Evolutionary conservation across 345 rosid genomes (phyloP), one percentile per base, ranked within the genome.

Genomic region (Lumnitzera racemosa): DNA sequence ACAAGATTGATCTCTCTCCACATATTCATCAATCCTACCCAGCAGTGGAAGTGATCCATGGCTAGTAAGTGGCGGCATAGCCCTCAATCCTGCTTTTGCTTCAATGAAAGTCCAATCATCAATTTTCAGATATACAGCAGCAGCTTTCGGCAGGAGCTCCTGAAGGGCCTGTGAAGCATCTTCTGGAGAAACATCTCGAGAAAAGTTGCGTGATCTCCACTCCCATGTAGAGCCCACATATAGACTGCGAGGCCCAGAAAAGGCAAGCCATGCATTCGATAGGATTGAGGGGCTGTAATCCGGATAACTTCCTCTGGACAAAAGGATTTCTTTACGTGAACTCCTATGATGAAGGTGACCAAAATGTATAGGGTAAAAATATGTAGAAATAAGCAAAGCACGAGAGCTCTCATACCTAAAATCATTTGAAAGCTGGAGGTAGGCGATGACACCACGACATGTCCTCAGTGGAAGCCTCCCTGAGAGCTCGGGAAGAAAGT

Each of bases 181-280:
- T 52, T 89, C 87, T 31, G 57, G 78, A 57, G 88, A 70, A 62
- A 85, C 96, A 49, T 64, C 60, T 48, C 81, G 58, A 50, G 88
- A 85, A 56, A 74, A 74, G 59, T 92, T 81, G 70, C 81, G 83
- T 46, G 96, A 92, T 57, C 78, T 77, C 96, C 96, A 92, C 46
- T 92, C 94, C 96, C 96, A 85, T 24, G 96, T 92, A 24, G 98
- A 83, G 58, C 96, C 98, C 80, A 87, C 63, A 64, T 67, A 75
- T 20, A 85, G 49, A 67, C 76, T 72, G 43, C 73, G 82, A 12
- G 74, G 78, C 56, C 96, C 96, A 71, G 81, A 91, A 49, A 87
- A 62, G 1, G 96, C 85, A 41, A 92, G 83, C 96, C 98, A 92
- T 52, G 87, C 94, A 63, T 89, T 89, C 59, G 96, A 83, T 53